Evolutionary conservation across 331 rosid genomes (phyloP), one percentile per base, ranked within the genome.

Genomic region (Cydonia oblonga): DNA sequence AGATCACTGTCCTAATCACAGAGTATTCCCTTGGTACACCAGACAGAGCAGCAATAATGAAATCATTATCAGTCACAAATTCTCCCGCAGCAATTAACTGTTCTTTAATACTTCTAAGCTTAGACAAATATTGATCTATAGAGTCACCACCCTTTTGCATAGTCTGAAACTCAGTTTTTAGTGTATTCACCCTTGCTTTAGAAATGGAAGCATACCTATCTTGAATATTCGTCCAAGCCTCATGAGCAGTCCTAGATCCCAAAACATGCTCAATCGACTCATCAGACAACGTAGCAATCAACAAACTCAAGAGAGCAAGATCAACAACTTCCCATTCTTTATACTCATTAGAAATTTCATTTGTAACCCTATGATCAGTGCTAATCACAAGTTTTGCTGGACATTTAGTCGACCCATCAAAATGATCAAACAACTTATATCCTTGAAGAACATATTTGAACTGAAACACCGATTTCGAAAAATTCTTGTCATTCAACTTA

Each of bases 81-180:
- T 42, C 6, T 4, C 6, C 18, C 2, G 0, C 18, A 42, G 0
- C 18, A 42, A 4, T 4, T 42, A 4, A 42, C 2, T 13, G 6
- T 4, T 42, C 6, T 42, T 13, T 42, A 42, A 42, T 42, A 13
- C 0, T 13, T 42, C 18, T 42, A 13, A 42, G 18, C 0, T 42
- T 42, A 13, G 4, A 13, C 2, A 13, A 1, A 13, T 42, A 42
- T 42, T 44, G 52, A 44, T 14, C 52, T 5, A 44, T 44, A 14
- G 1, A 44, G 19, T 44, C 19, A 14, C 19, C 1, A 5, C 1
- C 52, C 19, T 44, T 44, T 0, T 14, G 52, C 3, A 14, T 44
- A 14, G 7, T 44, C 1, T 44, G 19, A 44, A 14, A 44, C 1
- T 44, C 3, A 44, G 19, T 5, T 7, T 44, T 5, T 44, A 14